Percentiles rank a stretch among this genome's conserved stretches.
phyloP scores from a whole-genome alignment of 2,329 filamentous ascomycete species.

The Alternaria sp. region DNA sequence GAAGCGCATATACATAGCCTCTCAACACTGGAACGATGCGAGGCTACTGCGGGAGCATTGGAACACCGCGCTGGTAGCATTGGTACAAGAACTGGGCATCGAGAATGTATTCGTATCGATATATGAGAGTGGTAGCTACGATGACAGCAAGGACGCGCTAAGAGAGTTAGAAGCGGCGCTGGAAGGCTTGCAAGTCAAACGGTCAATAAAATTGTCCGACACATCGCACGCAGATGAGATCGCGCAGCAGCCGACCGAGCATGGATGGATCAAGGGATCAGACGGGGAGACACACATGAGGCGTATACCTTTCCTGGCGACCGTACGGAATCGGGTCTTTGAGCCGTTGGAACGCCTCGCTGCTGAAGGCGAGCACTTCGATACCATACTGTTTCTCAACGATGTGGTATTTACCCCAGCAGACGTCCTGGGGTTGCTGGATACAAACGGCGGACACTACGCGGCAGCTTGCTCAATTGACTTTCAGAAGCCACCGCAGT shows the following conservation, averaged over 20 bases:
- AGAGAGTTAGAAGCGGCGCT: conserved; percentile 65
- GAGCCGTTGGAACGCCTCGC: conserved; percentile 64
- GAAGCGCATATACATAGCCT: conserved; percentile 69
- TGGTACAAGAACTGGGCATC: conserved; percentile 66
- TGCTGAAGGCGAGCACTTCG: conserved; percentile 61
- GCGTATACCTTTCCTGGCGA: conserved; percentile 73
- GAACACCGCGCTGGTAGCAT: conserved; percentile 66
- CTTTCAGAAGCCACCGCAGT: conserved; percentile 62
- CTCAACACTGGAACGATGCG: conserved; percentile 74
- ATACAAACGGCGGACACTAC: conserved; percentile 66
- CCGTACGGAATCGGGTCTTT: conserved; percentile 70
- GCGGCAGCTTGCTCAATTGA: conserved; percentile 70
- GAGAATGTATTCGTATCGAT: conserved; percentile 74
- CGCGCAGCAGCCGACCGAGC: conserved; percentile 22
- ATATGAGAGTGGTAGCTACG: conserved; percentile 73
- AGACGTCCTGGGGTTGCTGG: conserved; percentile 64
- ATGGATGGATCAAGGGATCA: conserved; percentile 71
- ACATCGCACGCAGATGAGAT: conserved; percentile 58
- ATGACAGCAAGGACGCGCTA: conserved; percentile 71
- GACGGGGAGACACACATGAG: conserved; percentile 61
- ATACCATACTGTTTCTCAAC: conserved; percentile 69
- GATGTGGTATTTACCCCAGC: conserved; percentile 68
- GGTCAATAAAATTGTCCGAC: conserved; percentile 66
- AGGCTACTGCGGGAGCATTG: conserved; percentile 67
- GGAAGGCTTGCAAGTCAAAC: conserved; percentile 61